phyloP scores from a whole-genome alignment of 176 grass and related monocot species.

The Carex littledalei region DNA sequence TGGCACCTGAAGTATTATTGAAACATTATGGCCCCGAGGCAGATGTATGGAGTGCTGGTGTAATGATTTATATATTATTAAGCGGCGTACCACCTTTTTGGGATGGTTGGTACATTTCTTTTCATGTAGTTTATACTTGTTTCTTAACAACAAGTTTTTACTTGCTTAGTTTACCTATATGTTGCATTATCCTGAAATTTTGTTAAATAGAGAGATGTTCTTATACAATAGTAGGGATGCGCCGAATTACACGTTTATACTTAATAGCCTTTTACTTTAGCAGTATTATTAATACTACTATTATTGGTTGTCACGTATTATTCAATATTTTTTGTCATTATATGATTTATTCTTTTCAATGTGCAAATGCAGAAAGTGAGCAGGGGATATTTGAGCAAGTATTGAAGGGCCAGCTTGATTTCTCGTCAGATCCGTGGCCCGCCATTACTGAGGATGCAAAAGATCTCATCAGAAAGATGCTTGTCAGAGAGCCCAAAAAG shows the following conservation, averaged over 20 bases:
- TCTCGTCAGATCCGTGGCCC: conserved; percentile 31
- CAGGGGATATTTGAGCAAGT: conserved; percentile 33
- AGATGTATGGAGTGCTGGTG: conserved; percentile 36
- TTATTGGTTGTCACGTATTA: background rate
- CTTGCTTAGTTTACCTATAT: background rate
- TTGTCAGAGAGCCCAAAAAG: conserved; percentile 30
- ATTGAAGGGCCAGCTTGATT: conserved; percentile 30
- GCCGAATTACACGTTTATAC: background rate
- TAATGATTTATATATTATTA: conserved; percentile 34
- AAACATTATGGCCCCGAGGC: conserved; percentile 32
- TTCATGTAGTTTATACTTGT: background rate
- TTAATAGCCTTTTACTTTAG: background rate
- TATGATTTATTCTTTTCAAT: background rate
- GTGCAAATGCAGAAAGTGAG: conserved; percentile 17
- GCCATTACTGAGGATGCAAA: conserved; percentile 24
- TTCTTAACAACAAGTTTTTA: background rate
- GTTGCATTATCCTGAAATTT: background rate
- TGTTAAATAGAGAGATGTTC: background rate
- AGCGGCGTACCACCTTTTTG: conserved; percentile 34
- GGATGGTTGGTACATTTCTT: conserved; percentile 28
- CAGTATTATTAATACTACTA: background rate
- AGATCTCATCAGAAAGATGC: conserved; percentile 36
- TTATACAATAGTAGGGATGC: background rate
- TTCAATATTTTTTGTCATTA: background rate
- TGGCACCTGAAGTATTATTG: conserved; percentile 25